Conservation (phyloP, 2,329 filamentous ascomycete species). For the Drechslerella stenobrocha region DNA sequence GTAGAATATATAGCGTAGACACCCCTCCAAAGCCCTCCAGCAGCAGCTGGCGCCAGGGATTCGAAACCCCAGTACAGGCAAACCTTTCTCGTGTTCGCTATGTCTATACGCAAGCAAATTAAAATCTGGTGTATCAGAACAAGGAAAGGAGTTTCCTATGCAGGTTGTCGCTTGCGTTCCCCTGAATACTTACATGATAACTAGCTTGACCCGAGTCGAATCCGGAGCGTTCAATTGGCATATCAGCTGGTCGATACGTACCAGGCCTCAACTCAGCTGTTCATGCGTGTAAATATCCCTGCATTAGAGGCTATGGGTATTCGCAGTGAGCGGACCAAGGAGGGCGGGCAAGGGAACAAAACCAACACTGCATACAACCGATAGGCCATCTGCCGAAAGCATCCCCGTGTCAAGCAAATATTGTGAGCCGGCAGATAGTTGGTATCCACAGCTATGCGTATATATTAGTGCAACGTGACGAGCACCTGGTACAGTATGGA, state of each 20-base stretch:
- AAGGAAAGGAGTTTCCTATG: conserved; percentile 1
- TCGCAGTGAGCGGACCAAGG: conserved; percentile 32
- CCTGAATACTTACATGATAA: no score
- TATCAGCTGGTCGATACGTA: background rate
- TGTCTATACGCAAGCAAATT: background rate
- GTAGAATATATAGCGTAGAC: background rate
- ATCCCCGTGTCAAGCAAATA: no score
- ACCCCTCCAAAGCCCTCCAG: background rate
- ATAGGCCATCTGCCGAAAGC: background rate
- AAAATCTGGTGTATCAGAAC: background rate
- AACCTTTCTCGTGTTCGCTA: background rate
- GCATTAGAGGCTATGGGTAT: conserved; percentile 40
- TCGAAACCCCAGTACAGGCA: background rate
- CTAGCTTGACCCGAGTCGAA: no score
- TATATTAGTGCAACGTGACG: no score
- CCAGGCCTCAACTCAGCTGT: background rate
- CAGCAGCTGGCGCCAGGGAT: background rate
- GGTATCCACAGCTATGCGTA: no score
- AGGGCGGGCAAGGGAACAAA: background rate
- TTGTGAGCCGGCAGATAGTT: no score
- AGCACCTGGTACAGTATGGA: no score
- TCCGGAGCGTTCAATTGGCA: no score
- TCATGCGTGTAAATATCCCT: background rate
- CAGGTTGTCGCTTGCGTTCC: no score
- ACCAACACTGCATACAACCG: background rate